phyloP scores from a whole-genome alignment of 2,329 filamentous ascomycete species.

The Fusarium austroafricanum region DNA sequence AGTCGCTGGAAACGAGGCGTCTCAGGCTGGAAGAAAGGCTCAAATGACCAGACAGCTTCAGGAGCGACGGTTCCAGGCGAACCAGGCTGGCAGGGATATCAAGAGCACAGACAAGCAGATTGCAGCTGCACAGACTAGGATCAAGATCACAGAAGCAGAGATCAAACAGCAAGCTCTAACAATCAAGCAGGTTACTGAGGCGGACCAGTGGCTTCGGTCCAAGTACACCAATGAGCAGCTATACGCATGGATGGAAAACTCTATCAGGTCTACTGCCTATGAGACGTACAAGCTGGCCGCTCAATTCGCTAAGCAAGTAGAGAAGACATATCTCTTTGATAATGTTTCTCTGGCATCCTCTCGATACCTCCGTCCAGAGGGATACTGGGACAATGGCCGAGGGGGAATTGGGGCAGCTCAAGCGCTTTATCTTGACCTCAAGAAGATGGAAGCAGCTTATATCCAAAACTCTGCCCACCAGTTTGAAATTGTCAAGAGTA shows the following conservation, averaged over 20 bases:
- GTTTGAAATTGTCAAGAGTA: slow-evolving; percentile 15
- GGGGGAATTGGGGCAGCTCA: background rate
- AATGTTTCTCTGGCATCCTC: background rate
- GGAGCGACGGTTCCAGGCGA: background rate
- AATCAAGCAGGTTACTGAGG: too few species aligned
- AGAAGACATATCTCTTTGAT: background rate
- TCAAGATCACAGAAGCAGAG: too few species aligned
- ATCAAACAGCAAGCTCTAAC: too few species aligned
- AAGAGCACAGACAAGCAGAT: background rate
- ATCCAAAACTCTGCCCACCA: background rate
- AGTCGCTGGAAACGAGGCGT: background rate
- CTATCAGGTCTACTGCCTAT: background rate
- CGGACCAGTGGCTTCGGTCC: background rate
- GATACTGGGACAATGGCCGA: background rate
- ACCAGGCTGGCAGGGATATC: background rate
- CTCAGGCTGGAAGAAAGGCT: background rate
- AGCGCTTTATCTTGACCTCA: slow-evolving; percentile 1
- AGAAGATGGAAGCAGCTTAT: background rate
- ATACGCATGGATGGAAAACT: background rate
- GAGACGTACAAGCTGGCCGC: background rate
- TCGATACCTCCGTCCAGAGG: too few species aligned
- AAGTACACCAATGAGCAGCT: background rate
- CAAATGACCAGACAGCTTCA: background rate
- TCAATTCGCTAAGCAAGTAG: background rate
- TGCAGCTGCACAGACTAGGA: background rate